phyloP scores from a whole-genome alignment of 2,329 filamentous ascomycete genomes.

The Fusarium euwallaceae region DNA sequence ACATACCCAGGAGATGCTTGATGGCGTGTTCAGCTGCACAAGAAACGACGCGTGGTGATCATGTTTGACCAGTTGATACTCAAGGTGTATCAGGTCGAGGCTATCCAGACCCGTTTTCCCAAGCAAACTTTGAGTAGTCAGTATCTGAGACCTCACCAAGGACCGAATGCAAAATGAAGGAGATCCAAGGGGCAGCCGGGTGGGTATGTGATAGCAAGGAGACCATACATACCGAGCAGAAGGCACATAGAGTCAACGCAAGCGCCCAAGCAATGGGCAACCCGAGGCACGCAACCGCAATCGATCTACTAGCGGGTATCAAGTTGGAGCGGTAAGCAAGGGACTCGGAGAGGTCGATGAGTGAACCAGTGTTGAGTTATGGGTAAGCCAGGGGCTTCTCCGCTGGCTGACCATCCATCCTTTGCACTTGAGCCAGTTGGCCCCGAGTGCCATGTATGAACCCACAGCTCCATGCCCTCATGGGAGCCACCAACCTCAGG shows the following conservation, averaged over 20 bases:
- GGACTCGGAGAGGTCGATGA: neutral
- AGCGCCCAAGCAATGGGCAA: slow-evolving; percentile 12
- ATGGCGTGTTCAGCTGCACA: slow-evolving; percentile 2
- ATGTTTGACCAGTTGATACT: slow-evolving; percentile 10
- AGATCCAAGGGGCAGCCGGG: slow-evolving; percentile 30
- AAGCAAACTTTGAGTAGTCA: neutral
- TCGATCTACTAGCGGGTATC: slow-evolving; percentile 6
- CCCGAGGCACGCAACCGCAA: slow-evolving; percentile 4
- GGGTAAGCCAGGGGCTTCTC: slow-evolving; percentile 9
- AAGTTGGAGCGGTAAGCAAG: slow-evolving; percentile 4
- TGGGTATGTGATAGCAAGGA: slow-evolving; percentile 30
- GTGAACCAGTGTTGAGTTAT: neutral
- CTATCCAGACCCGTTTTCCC: slow-evolving; percentile 16
- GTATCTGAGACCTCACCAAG: slow-evolving; percentile 8
- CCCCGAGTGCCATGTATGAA: slow-evolving; percentile 1
- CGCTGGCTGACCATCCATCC: neutral
- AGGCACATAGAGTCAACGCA: slow-evolving; percentile 11
- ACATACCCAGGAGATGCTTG: neutral
- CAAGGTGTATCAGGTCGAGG: slow-evolving; percentile 27
- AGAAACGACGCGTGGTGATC: slow-evolving; percentile 1
- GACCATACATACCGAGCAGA: slow-evolving; percentile 13
- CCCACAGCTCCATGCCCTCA: neutral
- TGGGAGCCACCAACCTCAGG: neutral
- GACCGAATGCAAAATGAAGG: slow-evolving; percentile 25
- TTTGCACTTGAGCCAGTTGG: neutral